Base-by-base conservation (phyloP, 163 green algal genomes). In the Coccomyxa subellipsoidea region DNA sequence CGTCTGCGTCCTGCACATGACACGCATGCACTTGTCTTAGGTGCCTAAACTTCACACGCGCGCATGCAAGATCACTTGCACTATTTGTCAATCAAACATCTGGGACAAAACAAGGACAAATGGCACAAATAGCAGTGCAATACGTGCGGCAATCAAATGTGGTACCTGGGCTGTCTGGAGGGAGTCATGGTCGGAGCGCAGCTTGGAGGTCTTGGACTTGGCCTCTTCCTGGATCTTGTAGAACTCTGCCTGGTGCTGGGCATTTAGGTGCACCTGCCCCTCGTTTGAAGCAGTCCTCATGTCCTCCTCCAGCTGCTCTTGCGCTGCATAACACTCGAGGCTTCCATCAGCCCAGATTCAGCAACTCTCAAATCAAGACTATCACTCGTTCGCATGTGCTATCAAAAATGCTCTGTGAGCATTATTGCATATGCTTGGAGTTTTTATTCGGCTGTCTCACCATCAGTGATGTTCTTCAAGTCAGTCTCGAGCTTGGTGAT, bases 181-280 rank as follows among this genome's bases (percentile, higher is more conserved):
- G 21, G 81, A 82, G 23, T 92, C 86, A 18, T 87, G 88, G 54
- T 97, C 93, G 34, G 88, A 80, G n/a, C 70, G 70, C 10, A 77
- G 70, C 34, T 77, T 77, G 31, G 32, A 47, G 0, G 92, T 95
- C 79, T 91, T 91, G 3, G 88, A 82, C 15, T 36, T 76, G 25
- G 78, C 38, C 84, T 94, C 84, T 66, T 85, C 85, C 84, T 97
- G 93, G 47, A 96, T 90, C n/a, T 76, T 59, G 78, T 92, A 89
- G 87, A 96, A 98, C 81, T 96, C 92, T 0, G 87, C 79, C 6
- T 91, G 78, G 80, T 93, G 86, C 76, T 87, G 86, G 0, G 84
- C 77, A 8, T 70, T 82, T 53, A 96, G 80, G 40, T 87, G 69
- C 76, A 93, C 59, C 32, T 78, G 77, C 36, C 82, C 81, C 35